Evolutionary conservation across 2,329 filamentous ascomycete species (phyloP).

Genomic region (Pseudogymnoascus sp.): DNA sequence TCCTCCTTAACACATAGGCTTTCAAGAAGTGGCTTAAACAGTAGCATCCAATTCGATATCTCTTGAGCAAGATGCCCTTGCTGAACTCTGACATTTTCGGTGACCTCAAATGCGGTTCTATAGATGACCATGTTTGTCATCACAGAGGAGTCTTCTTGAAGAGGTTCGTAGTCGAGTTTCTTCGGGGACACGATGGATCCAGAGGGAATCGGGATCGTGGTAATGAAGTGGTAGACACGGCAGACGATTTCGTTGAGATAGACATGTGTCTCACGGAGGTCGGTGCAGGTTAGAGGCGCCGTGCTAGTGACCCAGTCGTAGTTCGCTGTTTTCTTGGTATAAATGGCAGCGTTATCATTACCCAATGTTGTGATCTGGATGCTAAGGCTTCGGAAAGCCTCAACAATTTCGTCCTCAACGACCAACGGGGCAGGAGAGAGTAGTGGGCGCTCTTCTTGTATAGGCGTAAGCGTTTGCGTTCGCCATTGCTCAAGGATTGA

Average conservation of each 20-base stretch:
- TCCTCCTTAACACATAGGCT: neutral
- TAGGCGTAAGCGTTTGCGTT: neutral
- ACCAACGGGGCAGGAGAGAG: constrained; percentile 13
- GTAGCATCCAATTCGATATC: constrained; percentile 20
- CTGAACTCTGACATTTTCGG: constrained; percentile 18
- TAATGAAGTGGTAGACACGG: constrained; percentile 22
- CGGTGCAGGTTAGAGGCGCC: constrained; percentile 20
- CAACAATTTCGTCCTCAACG: constrained; percentile 24
- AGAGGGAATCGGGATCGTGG: constrained; percentile 13
- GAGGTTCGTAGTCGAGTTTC: neutral
- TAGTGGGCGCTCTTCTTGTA: neutral
- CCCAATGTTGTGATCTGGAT: constrained; percentile 17
- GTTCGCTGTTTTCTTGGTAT: constrained; percentile 9
- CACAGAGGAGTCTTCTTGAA: neutral
- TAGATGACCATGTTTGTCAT: neutral
- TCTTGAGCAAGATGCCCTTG: constrained; percentile 20
- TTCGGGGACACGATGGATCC: neutral
- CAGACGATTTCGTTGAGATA: constrained; percentile 23
- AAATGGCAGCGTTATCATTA: neutral
- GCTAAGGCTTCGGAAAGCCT: constrained; percentile 22
- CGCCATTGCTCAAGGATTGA: constrained; percentile 11
- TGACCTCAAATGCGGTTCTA: constrained; percentile 3
- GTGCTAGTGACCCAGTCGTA: neutral
- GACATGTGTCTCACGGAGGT: constrained; percentile 18
- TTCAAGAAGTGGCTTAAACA: constrained; percentile 20